These are phyloP conservation scores for Trichoderma koningiopsis DNA, from an alignment of 2,329 filamentous ascomycete genomes.

Conservation along the genomic window DNA sequence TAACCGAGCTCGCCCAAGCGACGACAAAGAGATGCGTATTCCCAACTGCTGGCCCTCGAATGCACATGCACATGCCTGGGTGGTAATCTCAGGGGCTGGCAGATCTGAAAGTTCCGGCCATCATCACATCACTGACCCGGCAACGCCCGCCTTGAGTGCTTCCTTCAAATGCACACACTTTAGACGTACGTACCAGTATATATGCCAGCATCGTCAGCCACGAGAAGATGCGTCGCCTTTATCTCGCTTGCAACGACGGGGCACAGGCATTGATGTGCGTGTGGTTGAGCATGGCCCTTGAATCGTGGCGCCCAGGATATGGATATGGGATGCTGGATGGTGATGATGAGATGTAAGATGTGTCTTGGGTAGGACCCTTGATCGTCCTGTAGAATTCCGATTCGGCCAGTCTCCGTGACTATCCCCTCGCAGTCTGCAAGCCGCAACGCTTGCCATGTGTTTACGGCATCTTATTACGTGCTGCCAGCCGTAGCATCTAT, in stretches of 20 bases:
- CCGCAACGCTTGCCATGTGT: no score
- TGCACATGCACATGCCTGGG: constrained; percentile 17
- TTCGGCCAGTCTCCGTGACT: background rate
- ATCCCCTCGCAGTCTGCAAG: no score
- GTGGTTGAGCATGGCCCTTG: background rate
- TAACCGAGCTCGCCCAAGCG: background rate
- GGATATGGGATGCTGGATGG: background rate
- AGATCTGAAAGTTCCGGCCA: background rate
- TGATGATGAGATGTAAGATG: background rate
- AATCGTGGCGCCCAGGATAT: background rate
- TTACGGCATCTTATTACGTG: background rate
- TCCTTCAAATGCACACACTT: background rate
- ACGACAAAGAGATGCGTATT: background rate
- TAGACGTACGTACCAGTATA: background rate
- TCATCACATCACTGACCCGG: constrained; percentile 1
- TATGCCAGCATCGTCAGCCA: background rate
- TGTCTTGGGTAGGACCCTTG: background rate
- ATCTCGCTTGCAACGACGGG: constrained; percentile 1
- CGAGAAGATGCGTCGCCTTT: background rate
- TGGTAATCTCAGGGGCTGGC: constrained; percentile 16
- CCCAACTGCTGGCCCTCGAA: background rate
- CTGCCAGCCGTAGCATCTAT: background rate
- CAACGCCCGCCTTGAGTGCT: background rate
- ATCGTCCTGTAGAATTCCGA: background rate
- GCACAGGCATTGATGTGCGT: background rate